Evolutionary conservation across 371 early-diverging fungal genomes (phyloP).

Genomic region (Rhizopus delemar): DNA sequence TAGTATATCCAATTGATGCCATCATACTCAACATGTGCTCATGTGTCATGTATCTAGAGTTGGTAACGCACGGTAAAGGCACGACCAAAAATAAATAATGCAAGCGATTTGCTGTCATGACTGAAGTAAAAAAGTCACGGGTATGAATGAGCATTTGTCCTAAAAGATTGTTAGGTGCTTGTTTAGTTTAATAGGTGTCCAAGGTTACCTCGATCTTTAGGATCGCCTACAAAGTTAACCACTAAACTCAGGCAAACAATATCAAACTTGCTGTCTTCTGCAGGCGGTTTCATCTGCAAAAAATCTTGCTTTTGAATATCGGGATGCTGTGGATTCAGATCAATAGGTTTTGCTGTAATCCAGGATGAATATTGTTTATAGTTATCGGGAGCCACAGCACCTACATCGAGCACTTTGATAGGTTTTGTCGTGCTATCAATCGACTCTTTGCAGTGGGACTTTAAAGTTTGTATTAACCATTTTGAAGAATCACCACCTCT

Average conservation of each 20-base stretch:
- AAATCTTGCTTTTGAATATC: constrained; percentile 78
- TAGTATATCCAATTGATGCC: constrained; percentile 60
- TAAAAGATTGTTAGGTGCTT: constrained; percentile 2
- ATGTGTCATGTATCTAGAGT: constrained; percentile 84
- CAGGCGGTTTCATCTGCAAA: constrained; percentile 57
- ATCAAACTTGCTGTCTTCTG: constrained; percentile 58
- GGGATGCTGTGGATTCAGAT: constrained; percentile 82
- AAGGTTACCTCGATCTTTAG: constrained; percentile 64
- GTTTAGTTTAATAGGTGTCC: neutral
- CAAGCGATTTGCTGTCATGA: constrained; percentile 15
- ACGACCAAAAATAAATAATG: constrained; percentile 79
- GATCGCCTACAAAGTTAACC: constrained; percentile 88
- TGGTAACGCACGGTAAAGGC: constrained; percentile 80
- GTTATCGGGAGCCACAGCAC: constrained; percentile 78
- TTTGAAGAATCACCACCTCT: constrained; percentile 85
- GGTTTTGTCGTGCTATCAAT: constrained; percentile 22
- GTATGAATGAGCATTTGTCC: constrained; percentile 54
- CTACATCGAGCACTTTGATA: constrained; percentile 81
- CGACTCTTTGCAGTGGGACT: constrained; percentile 22
- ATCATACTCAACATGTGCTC: constrained; percentile 67
- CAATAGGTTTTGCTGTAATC: constrained; percentile 76
- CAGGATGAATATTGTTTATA: constrained; percentile 67
- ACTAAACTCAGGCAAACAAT: constrained; percentile 85
- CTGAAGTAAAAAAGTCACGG: constrained; percentile 39
- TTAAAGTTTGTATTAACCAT: constrained; percentile 70